These are phyloP conservation scores for Atkinsonella texensis DNA, from an alignment of 2,329 filamentous ascomycete genomes.

Conservation along the genomic window DNA sequence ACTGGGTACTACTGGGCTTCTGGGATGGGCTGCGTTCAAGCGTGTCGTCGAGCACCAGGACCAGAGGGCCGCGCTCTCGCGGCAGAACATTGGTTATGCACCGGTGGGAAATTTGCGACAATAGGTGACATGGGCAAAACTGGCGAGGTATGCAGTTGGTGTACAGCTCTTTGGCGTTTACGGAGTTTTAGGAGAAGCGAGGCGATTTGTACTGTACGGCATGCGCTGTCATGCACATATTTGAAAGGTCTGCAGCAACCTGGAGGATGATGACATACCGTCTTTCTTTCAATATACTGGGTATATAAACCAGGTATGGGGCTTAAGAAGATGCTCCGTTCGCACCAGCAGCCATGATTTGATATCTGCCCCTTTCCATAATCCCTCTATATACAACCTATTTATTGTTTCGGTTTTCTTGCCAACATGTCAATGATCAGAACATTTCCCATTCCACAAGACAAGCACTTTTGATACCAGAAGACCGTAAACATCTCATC, in stretches of 20 bases:
- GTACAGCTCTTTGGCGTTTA: background rate
- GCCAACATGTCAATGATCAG: background rate
- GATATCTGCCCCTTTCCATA: background rate
- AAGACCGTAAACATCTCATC: background rate
- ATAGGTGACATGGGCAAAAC: background rate
- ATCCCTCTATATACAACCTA: background rate
- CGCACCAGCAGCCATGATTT: background rate
- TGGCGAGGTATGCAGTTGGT: background rate
- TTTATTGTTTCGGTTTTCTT: background rate
- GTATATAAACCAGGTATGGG: background rate
- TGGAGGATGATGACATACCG: background rate
- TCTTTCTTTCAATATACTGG: background rate
- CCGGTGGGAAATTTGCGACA: slow-evolving; percentile 7
- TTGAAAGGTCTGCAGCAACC: background rate
- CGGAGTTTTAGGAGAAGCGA: background rate
- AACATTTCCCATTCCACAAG: background rate
- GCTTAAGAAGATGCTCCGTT: background rate
- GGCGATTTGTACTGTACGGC: background rate
- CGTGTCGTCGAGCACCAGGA: slow-evolving; percentile 31
- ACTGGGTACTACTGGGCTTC: slow-evolving; percentile 42
- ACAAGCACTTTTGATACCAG: background rate
- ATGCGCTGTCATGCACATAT: background rate
- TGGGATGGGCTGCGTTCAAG: slow-evolving; percentile 47
- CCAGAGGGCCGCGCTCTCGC: slow-evolving; percentile 17
- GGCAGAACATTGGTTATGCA: slow-evolving; percentile 18